These are phyloP conservation scores for Xylaria arbuscula DNA, from an alignment of 2,329 filamentous ascomycete species.

Conservation along the genomic window DNA sequence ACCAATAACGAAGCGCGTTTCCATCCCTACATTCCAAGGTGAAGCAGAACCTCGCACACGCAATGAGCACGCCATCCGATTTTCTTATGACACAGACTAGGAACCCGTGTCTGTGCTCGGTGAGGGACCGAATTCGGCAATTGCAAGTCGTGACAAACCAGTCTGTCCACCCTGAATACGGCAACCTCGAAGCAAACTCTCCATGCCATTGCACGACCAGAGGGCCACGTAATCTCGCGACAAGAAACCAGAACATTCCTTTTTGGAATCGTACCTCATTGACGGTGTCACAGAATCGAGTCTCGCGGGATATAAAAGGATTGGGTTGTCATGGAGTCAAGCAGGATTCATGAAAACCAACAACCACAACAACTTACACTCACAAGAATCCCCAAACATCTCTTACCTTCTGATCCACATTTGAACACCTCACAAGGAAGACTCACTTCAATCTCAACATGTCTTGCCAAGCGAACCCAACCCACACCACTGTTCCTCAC, in stretches of 20 bases:
- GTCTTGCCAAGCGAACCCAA: conserved; percentile 10
- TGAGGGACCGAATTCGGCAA: conserved; percentile 22
- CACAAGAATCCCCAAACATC: background rate
- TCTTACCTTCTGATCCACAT: background rate
- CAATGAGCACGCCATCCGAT: conserved; percentile 9
- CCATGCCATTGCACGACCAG: conserved; percentile 34
- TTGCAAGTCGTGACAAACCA: conserved; percentile 11
- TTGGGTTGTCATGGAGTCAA: background rate
- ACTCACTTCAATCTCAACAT: conserved; percentile 11
- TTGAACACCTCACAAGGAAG: background rate
- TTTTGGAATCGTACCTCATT: background rate
- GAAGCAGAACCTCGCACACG: conserved; percentile 22
- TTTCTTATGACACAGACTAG: conserved; percentile 24
- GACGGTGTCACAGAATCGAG: conserved; percentile 5
- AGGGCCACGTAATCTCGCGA: conserved; percentile 32
- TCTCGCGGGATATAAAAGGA: conserved; percentile 22
- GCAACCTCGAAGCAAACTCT: background rate
- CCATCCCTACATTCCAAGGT: background rate
- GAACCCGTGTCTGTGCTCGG: conserved; percentile 25
- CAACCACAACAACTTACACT: background rate
- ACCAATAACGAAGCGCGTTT: conserved; percentile 9
- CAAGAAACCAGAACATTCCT: background rate
- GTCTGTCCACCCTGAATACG: conserved; percentile 5
- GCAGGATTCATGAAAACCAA: background rate
- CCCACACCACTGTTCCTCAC: conserved; percentile 8